Evolutionary conservation across 495 filamentous ascomycete species (phyloP), one percentile per base, ranked within the genome.

Genomic region (Penicillium canescens): DNA sequence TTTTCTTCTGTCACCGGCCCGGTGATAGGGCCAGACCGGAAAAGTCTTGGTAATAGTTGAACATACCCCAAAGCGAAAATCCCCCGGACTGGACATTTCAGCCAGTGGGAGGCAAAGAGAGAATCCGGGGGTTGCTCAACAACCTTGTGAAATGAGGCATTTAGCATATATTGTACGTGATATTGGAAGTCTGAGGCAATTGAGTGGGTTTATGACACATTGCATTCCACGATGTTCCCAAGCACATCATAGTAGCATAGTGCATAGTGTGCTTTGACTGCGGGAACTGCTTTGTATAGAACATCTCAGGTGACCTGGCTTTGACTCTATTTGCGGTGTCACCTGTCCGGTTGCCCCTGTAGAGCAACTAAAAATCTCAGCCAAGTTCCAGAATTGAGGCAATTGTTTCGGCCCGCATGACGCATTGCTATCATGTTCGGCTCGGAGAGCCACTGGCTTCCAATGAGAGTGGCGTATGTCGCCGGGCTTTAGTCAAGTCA

Each of bases 321-420:
- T 33, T 8, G 28, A 28, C 46, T 40, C 33, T 47, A 47, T 37
- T 49, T 40, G 40, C 46, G 28, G n/a, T 40, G 49, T 51, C 49
- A 51, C 49, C 39, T n/a, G 40, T 13, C 11, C 5, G 14, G 6
- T n/a, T 50, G 48, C 42, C n/a, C 48, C 48, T 50, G 38, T 50
- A 16, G 7, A 23, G n/a, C 41, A 50, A 16, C 11, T 7, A 38
- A 42, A 42, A 24, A 35, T 23, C 50, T 46, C 41, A 57, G 46
- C 46, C 44, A 51, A 41, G 52, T 38, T 54, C 44, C 40, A 56
- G 49, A 41, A 38, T 39, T 61, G 63, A 66, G 63, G 63, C 57
- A 66, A 66, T 66, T 63, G 23, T 55, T 57, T 62, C 64, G 61
- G 64, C 61, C 64, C 64, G 61, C 62, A 67, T 67, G 64, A 67